Percentiles rank a stretch among this genome's conserved stretches.
phyloP scores from a whole-genome alignment of 192 early-diverging fungal genomes.

The Lunasporangiospora selenospora region DNA sequence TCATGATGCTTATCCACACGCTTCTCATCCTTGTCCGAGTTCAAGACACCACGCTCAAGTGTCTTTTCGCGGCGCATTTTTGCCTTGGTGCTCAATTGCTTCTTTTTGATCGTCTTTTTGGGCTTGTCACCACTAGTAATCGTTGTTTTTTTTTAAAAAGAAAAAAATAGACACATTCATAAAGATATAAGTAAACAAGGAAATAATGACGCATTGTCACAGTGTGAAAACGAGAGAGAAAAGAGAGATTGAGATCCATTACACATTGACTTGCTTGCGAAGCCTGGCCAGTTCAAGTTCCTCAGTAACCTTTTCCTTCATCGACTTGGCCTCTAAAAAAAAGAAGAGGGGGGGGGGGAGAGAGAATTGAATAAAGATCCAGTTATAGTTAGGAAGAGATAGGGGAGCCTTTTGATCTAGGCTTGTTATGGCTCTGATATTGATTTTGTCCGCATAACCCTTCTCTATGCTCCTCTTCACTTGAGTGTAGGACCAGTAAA shows the following conservation, averaged over 20 bases:
- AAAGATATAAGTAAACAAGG: slow-evolving; percentile 1
- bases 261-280: slow-evolving; percentile 41
- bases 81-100: slow-evolving; percentile 42
- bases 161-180: not conserved
- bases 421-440: no score
- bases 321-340: slow-evolving; percentile 20
- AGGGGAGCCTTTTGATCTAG: no score
- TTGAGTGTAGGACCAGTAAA: no score
- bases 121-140: slow-evolving; percentile 23
- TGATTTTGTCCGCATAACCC: no score
- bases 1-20: slow-evolving; percentile 36
- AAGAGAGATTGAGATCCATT: not conserved
- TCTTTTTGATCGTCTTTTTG: slow-evolving; percentile 48
- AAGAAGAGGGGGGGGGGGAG: not conserved
- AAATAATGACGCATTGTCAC: no score
- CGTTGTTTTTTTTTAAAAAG: no score
- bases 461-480: no score
- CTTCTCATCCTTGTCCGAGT: slow-evolving; percentile 44
- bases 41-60: slow-evolving; percentile 46
- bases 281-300: slow-evolving; percentile 41
- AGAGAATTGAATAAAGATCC: not conserved
- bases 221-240: not conserved
- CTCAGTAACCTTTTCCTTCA: slow-evolving; percentile 41
- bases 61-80: slow-evolving; percentile 42
- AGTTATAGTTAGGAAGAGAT: no score